Evolutionary conservation across 352 stramenopile genomes (phyloP).

Genomic region (Thraustochytrium striatum): DNA sequence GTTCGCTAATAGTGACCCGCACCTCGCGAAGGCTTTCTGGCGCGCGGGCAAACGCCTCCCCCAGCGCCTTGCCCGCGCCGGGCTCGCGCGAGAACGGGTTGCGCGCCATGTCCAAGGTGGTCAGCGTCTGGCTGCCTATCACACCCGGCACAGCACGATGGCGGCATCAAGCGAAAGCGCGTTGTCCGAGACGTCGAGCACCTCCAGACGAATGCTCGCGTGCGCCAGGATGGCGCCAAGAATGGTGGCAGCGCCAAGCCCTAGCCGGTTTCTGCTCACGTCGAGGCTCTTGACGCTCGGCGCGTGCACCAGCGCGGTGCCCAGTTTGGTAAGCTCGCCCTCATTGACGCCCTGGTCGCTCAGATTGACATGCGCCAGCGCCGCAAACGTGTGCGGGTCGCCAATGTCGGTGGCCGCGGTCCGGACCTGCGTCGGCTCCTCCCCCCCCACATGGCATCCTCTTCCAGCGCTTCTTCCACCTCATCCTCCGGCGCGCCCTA

Average conservation of each 20-base stretch:
- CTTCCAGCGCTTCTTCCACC: not conserved
- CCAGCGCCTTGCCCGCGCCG: not conserved
- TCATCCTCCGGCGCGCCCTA: not conserved
- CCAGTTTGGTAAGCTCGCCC: not conserved
- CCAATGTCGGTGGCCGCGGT: too few relatives aligned
- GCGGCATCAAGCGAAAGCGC: not conserved
- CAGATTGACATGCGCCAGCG: not conserved
- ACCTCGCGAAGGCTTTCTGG: not conserved
- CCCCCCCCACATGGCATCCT: not conserved
- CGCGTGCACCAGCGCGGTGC: not conserved
- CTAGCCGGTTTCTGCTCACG: not conserved
- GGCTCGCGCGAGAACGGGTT: constrained; percentile 16
- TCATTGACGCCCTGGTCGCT: constrained; percentile 27
- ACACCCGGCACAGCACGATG: not conserved
- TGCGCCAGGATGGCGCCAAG: constrained; percentile 3
- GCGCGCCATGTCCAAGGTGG: not conserved
- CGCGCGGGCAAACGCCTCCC: constrained; percentile 9
- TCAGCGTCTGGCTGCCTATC: not conserved
- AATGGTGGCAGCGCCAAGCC: not conserved
- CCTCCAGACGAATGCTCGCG: not conserved
- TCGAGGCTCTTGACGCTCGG: not conserved
- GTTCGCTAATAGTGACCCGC: not conserved
- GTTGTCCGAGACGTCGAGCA: not conserved
- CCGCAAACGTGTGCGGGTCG: not conserved
- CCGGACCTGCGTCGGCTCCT: too few relatives aligned